Percentiles rank a stretch among this genome's conserved stretches.
phyloP scores from a whole-genome alignment of 2,329 filamentous ascomycete species.

The Chrysosporium queenslandicum region DNA sequence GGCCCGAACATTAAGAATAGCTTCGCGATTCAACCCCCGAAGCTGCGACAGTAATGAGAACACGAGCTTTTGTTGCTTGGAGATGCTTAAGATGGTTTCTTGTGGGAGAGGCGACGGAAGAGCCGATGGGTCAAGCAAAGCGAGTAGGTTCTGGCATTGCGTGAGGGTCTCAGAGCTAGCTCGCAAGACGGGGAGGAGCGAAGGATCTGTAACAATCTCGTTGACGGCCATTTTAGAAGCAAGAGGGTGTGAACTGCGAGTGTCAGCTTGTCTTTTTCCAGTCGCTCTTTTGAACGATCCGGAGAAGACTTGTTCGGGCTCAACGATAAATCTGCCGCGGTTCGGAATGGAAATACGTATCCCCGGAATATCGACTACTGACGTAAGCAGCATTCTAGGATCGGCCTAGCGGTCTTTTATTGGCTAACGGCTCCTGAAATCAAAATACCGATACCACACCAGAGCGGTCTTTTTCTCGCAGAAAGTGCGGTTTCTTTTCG shows the following conservation, averaged over 20 bases:
- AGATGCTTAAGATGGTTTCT: conserved; percentile 49
- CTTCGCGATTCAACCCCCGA: conserved; percentile 71
- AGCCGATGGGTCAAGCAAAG: conserved; percentile 41
- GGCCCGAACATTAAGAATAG: conserved; percentile 68
- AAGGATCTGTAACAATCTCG: conserved; percentile 53
- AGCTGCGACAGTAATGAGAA: conserved; percentile 69
- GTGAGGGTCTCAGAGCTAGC: conserved; percentile 63
- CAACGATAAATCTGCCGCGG: background rate
- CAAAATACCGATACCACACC: no score
- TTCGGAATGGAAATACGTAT: background rate
- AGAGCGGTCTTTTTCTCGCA: no score
- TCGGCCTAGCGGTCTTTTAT: background rate
- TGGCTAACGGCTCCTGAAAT: no score
- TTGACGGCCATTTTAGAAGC: conserved; percentile 44
- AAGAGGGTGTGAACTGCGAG: background rate
- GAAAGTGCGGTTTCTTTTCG: no score
- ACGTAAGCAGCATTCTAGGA: no score
- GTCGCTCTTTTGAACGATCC: no score
- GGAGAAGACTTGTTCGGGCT: no score
- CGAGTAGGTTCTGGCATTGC: conserved; percentile 49
- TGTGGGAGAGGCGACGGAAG: conserved; percentile 36
- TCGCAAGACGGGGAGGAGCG: conserved; percentile 58
- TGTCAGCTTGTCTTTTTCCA: background rate
- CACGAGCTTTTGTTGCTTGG: conserved; percentile 69
- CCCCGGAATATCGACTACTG: no score